Conservation (phyloP, 495 filamentous ascomycete genomes). For the Penicillium lagena region DNA sequence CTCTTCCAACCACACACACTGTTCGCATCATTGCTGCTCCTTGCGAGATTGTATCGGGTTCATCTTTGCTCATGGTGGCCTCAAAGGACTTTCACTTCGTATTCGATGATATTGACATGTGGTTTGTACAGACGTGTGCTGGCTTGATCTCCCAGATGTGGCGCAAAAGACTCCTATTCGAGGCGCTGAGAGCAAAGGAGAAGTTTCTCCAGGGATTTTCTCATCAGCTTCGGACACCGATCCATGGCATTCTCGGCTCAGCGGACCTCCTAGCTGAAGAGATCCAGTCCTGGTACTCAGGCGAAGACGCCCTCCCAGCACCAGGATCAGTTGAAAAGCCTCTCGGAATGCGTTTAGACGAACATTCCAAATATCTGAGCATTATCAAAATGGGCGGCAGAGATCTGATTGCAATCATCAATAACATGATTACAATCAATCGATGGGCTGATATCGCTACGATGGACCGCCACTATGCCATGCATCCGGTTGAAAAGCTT, state of each 20-base stretch:
- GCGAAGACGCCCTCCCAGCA: neutral
- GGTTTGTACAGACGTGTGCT: constrained; percentile 10
- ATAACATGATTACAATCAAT: constrained; percentile 10
- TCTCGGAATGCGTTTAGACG: neutral
- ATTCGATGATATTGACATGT: constrained; percentile 12
- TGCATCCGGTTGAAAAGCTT: constrained; percentile 7
- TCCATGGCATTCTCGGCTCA: constrained; percentile 12
- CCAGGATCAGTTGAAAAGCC: neutral
- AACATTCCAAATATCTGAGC: constrained; percentile 6
- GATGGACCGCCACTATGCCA: constrained; percentile 2
- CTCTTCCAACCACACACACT: neutral
- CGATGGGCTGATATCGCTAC: constrained; percentile 12
- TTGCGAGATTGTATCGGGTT: constrained; percentile 7
- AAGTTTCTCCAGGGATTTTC: constrained; percentile 14
- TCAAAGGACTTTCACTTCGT: constrained; percentile 6
- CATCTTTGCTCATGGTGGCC: constrained; percentile 9
- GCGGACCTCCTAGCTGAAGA: constrained; percentile 11
- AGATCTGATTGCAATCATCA: constrained; percentile 8
- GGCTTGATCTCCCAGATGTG: constrained; percentile 8
- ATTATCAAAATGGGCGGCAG: constrained; percentile 9
- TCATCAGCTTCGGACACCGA: constrained; percentile 11
- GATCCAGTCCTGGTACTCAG: neutral
- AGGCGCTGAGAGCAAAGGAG: constrained; percentile 11
- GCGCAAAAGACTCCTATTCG: constrained; percentile 4
- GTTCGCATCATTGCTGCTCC: constrained; percentile 3